These are phyloP conservation scores for Aspergillus sclerotioniger DNA, from an alignment of 495 filamentous ascomycete species.

Conservation along the genomic window DNA sequence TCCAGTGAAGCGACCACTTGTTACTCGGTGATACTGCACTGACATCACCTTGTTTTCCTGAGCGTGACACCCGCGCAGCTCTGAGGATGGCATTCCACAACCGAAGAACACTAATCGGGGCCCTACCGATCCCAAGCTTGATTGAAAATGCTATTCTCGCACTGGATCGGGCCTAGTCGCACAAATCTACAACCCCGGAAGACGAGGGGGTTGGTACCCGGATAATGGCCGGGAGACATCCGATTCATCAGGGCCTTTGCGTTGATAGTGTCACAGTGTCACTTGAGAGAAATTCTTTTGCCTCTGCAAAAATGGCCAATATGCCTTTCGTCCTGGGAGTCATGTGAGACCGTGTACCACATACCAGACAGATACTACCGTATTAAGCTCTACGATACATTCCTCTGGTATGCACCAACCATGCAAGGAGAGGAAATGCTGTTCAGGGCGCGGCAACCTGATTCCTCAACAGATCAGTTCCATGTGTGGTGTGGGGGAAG, in stretches of 20 bases:
- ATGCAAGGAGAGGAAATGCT: conserved; percentile 17
- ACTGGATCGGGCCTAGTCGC: neutral
- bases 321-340: neutral
- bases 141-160: conserved; percentile 1
- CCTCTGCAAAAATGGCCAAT: neutral
- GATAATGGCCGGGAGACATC: neutral
- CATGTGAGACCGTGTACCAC: conserved; percentile 9
- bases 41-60: conserved; percentile 18
- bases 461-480: neutral
- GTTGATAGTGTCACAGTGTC: neutral
- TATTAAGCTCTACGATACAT: conserved; percentile 17
- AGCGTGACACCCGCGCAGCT: conserved; percentile 15
- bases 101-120: conserved; percentile 10
- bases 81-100: conserved; percentile 21
- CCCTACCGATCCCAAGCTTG: neutral
- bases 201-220: neutral
- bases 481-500: neutral
- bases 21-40: conserved; percentile 2
- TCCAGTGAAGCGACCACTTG: neutral
- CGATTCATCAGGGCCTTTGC: neutral
- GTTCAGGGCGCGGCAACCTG: neutral
- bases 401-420: conserved; percentile 21
- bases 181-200: neutral
- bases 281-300: neutral
- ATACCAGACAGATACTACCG: conserved; percentile 18